Percentiles rank a stretch among this genome's conserved stretches.
phyloP scores from a whole-genome alignment of 1,284 basidiomycete genomes.

The Mycena sp. region DNA sequence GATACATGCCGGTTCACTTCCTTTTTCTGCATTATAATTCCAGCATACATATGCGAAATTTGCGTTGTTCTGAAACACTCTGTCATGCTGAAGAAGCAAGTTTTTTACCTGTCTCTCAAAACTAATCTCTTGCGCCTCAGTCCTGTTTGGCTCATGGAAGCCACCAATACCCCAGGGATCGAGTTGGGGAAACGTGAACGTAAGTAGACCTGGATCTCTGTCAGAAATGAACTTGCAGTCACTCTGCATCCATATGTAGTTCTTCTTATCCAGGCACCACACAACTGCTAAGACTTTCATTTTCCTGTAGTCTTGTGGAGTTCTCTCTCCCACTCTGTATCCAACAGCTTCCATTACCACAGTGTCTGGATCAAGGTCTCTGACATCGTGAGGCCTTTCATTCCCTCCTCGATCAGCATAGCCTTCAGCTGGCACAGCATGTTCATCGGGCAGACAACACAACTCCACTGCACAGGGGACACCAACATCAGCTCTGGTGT shows the following conservation, averaged over 20 bases:
- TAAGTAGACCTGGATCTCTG: not conserved
- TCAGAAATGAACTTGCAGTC: not conserved
- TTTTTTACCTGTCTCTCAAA: not conserved
- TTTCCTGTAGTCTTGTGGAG: not conserved
- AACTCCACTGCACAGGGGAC: not conserved
- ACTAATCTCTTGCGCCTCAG: not conserved
- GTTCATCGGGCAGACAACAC: not conserved
- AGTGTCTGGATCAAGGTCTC: too few species aligned
- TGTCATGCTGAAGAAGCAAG: not conserved
- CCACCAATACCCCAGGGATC: constrained; percentile 16
- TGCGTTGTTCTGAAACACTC: not conserved
- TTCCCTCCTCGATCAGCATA: not conserved
- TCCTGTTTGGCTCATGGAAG: not conserved
- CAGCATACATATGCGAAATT: not conserved
- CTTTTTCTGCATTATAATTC: constrained; percentile 5
- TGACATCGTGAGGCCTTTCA: too few species aligned
- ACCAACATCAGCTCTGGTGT: not conserved
- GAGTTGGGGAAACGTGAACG: not conserved
- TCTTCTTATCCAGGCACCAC: not conserved
- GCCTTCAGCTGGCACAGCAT: not conserved
- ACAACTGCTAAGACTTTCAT: not conserved
- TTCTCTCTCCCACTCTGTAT: not conserved
- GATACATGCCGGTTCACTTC: not conserved
- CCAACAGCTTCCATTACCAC: too few species aligned
- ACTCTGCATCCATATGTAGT: constrained; percentile 3